phyloP scores from a whole-genome alignment of 2,329 filamentous ascomycete genomes.

The Trichoderma atrobrunneum region DNA sequence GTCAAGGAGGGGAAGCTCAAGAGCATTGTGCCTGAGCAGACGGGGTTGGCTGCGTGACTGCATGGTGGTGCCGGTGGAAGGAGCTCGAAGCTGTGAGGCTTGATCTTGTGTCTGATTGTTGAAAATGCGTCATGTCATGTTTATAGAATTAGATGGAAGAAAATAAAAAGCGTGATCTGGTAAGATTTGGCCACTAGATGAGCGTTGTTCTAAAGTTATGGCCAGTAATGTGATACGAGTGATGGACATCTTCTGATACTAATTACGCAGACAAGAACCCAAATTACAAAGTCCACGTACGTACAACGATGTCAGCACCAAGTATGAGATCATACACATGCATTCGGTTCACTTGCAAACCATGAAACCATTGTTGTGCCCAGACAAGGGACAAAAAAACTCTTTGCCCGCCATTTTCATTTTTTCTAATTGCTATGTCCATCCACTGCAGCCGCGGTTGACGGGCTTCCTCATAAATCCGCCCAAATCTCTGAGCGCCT shows the following conservation, averaged over 20 bases:
- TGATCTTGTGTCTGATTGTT: not conserved
- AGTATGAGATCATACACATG: not conserved
- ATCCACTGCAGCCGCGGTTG: constrained; percentile 41
- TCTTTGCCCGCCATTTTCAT: not conserved
- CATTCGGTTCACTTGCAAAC: not conserved
- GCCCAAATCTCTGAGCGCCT: constrained; percentile 4
- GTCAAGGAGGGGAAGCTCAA: constrained; percentile 60
- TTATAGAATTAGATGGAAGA: not conserved
- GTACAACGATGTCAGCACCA: not conserved
- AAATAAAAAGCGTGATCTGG: not conserved
- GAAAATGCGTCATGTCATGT: not conserved
- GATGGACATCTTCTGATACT: not conserved
- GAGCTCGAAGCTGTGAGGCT: not conserved
- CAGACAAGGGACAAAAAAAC: constrained; percentile 14
- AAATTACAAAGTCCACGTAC: not conserved
- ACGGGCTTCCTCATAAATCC: constrained; percentile 33
- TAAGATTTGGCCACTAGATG: not conserved
- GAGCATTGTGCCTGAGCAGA: constrained; percentile 72
- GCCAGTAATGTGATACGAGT: not conserved
- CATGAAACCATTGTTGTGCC: not conserved
- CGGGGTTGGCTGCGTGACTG: constrained; percentile 21
- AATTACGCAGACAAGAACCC: not conserved
- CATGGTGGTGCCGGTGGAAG: not conserved
- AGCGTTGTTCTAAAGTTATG: not conserved
- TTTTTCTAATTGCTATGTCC: constrained; percentile 20